Evolutionary conservation across 305 asterid genomes (phyloP).

Genomic region (Plantago coronopus): DNA sequence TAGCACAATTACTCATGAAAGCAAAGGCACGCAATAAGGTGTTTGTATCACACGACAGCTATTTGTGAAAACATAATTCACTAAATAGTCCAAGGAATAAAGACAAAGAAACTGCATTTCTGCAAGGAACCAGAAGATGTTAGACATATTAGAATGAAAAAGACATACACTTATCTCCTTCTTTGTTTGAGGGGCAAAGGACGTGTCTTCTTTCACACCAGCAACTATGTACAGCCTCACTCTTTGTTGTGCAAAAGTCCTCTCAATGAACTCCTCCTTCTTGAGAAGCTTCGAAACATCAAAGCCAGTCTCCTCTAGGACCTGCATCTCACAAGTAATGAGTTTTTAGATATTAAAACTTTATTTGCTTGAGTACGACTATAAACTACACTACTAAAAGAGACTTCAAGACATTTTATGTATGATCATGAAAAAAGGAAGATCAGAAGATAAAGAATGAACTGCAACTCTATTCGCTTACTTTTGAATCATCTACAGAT

Average conservation of each 20-base stretch:
- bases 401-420: neutral
- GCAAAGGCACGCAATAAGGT: neutral
- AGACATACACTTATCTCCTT: conserved; percentile 63
- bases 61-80: neutral
- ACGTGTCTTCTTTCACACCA: conserved; percentile 78
- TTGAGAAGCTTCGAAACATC: conserved; percentile 72
- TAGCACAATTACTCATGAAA: neutral
- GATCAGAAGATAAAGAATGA: neutral
- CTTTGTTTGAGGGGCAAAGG: conserved; percentile 82
- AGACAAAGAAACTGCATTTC: neutral
- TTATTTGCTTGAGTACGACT: conserved; percentile 9
- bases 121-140: neutral
- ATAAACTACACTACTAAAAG: neutral
- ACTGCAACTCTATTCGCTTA: neutral
- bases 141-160: conserved; percentile 6
- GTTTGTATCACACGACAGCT: neutral
- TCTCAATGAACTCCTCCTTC: conserved; percentile 69
- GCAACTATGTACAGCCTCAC: conserved; percentile 81
- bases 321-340: conserved; percentile 46
- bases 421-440: neutral
- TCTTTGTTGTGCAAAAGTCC: conserved; percentile 61
- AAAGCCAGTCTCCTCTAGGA: conserved; percentile 85
- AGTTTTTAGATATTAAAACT: conserved; percentile 11
- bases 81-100: neutral
- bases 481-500: neutral